Percentiles rank a stretch among this genome's conserved stretches.
phyloP scores from a whole-genome alignment of 1,284 basidiomycete genomes.

The Fistulina hepatica region DNA sequence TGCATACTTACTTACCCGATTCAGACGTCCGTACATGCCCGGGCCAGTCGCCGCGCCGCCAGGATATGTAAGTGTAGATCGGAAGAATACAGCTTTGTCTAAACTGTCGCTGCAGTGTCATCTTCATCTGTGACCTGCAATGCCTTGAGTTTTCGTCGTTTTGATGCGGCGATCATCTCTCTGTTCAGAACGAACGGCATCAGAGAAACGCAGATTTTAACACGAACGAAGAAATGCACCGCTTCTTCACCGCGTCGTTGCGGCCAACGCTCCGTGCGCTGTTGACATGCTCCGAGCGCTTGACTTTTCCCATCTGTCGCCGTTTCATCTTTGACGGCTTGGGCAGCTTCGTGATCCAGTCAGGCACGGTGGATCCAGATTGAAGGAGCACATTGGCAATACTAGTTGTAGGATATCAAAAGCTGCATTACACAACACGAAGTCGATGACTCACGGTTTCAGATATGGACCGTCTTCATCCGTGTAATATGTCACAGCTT shows the following conservation, averaged over 20 bases:
- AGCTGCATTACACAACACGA: conserved; percentile 5
- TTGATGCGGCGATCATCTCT: conserved; percentile 67
- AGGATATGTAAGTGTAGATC: no score
- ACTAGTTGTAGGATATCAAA: conserved; percentile 28
- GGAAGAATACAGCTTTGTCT: no score
- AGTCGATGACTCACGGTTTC: conserved; percentile 59
- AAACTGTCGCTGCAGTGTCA: conserved; percentile 16
- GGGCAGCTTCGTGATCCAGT: conserved; percentile 82
- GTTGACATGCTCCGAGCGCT: conserved; percentile 69
- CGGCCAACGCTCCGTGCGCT: conserved; percentile 63
- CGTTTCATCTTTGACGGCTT: conserved; percentile 86
- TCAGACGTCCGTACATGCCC: no score
- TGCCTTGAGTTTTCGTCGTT: conserved; percentile 39
- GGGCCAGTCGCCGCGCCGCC: no score
- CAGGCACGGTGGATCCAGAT: conserved; percentile 80
- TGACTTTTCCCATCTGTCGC: conserved; percentile 73
- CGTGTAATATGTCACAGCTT: conserved; percentile 93
- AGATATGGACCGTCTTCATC: conserved; percentile 87
- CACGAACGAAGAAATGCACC: conserved; percentile 29
- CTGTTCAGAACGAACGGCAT: conserved; percentile 25
- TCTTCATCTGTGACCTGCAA: conserved; percentile 6
- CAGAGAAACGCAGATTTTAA: not conserved
- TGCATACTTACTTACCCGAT: no score
- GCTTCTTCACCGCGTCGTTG: conserved; percentile 62
- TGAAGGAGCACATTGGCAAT: conserved; percentile 92